These are phyloP conservation scores for Boletus reticulatus DNA, from an alignment of 768 basidiomycete species.

Conservation along the genomic window DNA sequence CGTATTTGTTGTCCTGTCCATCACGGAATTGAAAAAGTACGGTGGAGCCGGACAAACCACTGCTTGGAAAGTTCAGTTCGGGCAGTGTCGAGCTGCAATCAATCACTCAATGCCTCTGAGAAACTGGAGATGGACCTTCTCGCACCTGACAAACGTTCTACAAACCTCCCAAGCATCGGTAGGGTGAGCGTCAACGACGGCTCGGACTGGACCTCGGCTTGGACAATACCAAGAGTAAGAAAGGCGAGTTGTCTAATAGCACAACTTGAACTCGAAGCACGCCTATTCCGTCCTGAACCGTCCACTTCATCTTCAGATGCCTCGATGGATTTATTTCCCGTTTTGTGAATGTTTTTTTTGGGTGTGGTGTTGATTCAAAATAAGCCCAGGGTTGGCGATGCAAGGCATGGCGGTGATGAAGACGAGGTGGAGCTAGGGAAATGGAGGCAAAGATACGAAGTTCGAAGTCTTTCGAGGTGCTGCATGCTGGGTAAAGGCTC, in stretches of 20 bases:
- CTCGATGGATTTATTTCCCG: conserved; percentile 43
- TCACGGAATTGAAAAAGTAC: too few relatives aligned
- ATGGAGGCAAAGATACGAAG: conserved; percentile 87
- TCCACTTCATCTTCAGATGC: conserved; percentile 80
- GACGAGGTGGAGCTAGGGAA: conserved; percentile 74
- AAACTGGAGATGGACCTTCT: conserved; percentile 90
- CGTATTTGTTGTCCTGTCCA: too few relatives aligned
- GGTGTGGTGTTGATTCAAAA: too few relatives aligned
- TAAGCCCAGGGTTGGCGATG: too few relatives aligned
- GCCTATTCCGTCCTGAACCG: conserved; percentile 69
- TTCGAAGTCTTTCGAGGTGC: conserved; percentile 94
- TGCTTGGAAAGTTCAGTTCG: too few relatives aligned
- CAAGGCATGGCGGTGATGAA: conserved; percentile 35
- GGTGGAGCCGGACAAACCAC: too few relatives aligned
- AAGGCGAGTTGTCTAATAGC: conserved; percentile 17
- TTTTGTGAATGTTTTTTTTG: too few relatives aligned
- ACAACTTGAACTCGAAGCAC: conserved; percentile 48
- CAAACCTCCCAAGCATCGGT: conserved; percentile 16
- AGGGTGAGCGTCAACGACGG: conserved; percentile 43
- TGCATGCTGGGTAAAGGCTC: background rate
- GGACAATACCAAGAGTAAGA: conserved; percentile 15
- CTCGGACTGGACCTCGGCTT: conserved; percentile 58
- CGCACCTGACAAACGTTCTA: conserved; percentile 59
- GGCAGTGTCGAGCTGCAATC: too few relatives aligned
- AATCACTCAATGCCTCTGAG: conserved; percentile 63